Percentiles rank a stretch among this genome's conserved stretches.
Conservation (phyloP, 306 rosid genomes). For the Pterocarpus macrocarpus region DNA sequence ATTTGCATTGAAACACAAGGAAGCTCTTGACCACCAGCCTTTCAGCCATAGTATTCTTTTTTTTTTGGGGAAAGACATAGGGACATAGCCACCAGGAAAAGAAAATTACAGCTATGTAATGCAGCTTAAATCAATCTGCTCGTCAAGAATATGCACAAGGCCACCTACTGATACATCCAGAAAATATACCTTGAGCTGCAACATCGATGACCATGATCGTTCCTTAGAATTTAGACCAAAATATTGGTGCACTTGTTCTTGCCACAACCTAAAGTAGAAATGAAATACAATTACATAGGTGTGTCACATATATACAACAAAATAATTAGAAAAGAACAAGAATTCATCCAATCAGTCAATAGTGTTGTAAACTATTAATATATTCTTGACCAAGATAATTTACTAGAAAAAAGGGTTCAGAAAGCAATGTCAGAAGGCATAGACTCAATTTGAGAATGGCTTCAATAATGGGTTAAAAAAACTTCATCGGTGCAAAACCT, state of each 20-base stretch:
- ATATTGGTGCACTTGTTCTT: slow-evolving; percentile 68
- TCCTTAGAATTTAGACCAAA: slow-evolving; percentile 52
- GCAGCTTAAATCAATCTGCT: slow-evolving; percentile 35
- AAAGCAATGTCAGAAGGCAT: slow-evolving; percentile 19
- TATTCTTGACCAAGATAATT: slow-evolving; percentile 33
- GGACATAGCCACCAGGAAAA: slow-evolving; percentile 13
- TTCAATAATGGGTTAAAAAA: slow-evolving; percentile 29
- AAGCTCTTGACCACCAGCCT: slow-evolving; percentile 6
- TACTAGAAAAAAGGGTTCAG: background rate
- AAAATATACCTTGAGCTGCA: slow-evolving; percentile 76
- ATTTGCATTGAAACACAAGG: slow-evolving; percentile 16
- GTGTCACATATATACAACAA: slow-evolving; percentile 36
- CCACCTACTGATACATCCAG: slow-evolving; percentile 5
- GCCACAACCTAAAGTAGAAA: slow-evolving; percentile 73
- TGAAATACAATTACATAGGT: slow-evolving; percentile 34
- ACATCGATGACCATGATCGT: slow-evolving; percentile 67
- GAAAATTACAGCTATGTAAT: slow-evolving; percentile 7
- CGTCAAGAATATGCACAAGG: slow-evolving; percentile 18
- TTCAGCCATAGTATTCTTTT: background rate
- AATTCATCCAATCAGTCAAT: slow-evolving; percentile 1
- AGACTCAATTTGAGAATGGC: slow-evolving; percentile 25
- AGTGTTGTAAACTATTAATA: slow-evolving; percentile 35
- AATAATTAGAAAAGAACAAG: slow-evolving; percentile 15
- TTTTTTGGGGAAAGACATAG: slow-evolving; percentile 6
- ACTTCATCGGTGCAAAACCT: slow-evolving; percentile 16